Percentiles rank a stretch among this genome's conserved stretches.
These are phyloP conservation scores for Pseudognaphalium luteoalbum DNA, from an alignment of 129 eudicot genomes.

Conservation along the genomic window DNA sequence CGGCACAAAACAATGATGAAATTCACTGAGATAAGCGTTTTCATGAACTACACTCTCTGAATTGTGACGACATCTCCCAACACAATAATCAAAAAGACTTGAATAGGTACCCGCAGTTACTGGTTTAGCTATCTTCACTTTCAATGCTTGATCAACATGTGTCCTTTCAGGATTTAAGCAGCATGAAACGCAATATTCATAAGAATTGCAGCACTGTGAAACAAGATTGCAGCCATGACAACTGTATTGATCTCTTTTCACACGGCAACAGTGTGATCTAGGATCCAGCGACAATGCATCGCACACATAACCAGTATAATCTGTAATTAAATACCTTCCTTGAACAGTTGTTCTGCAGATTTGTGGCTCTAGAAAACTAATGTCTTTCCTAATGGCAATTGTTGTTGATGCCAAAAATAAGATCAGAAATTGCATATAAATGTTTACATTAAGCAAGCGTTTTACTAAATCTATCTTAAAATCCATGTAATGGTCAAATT, in stretches of 20 bases:
- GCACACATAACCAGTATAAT: conserved; percentile 82
- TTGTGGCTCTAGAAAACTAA: conserved; percentile 45
- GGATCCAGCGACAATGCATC: conserved; percentile 85
- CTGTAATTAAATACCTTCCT: conserved; percentile 84
- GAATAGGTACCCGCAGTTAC: conserved; percentile 77
- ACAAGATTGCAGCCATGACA: conserved; percentile 90
- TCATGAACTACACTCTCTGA: conserved; percentile 97
- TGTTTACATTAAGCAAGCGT: background rate
- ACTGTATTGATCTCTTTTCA: conserved; percentile 67
- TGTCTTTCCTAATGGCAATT: conserved; percentile 53
- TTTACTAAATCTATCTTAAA: background rate
- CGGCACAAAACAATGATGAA: conserved; percentile 85
- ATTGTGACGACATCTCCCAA: conserved; percentile 94
- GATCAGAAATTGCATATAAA: conserved; percentile 15
- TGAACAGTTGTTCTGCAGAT: conserved; percentile 78
- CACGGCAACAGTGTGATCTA: conserved; percentile 71
- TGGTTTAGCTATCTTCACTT: conserved; percentile 83
- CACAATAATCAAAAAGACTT: conserved; percentile 79
- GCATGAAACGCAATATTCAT: conserved; percentile 95
- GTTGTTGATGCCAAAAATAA: conserved; percentile 23
- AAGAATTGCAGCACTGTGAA: conserved; percentile 87
- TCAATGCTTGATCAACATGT: conserved; percentile 50
- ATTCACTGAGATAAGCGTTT: conserved; percentile 86
- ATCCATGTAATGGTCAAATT: conserved; percentile 30
- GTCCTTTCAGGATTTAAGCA: conserved; percentile 76